These are phyloP conservation scores for Mrakiaceae sp. DNA, from an alignment of 1,284 basidiomycete genomes.

Conservation along the genomic window DNA sequence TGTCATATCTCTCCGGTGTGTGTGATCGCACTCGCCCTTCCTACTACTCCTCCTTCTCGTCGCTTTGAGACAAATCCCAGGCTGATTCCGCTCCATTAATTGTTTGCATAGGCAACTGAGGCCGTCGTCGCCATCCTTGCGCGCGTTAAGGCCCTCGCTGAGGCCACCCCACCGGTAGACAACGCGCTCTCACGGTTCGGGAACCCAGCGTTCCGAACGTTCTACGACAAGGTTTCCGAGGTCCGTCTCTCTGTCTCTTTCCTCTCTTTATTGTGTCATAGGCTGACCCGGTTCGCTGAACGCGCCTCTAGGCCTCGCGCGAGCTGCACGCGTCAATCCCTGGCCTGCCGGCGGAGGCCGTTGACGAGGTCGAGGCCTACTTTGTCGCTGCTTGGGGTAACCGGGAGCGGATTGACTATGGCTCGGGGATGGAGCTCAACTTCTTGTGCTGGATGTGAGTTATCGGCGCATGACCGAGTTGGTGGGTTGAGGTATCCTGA, in stretches of 20 bases:
- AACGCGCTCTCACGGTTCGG: slow-evolving; percentile 90
- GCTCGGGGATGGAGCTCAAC: slow-evolving; percentile 97
- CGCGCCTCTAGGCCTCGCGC: slow-evolving; percentile 25
- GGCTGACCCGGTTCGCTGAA: slow-evolving; percentile 28
- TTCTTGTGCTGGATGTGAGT: slow-evolving; percentile 93
- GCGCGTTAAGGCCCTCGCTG: slow-evolving; percentile 53
- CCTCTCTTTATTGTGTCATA: neutral
- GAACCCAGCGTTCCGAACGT: slow-evolving; percentile 88
- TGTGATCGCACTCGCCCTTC: slow-evolving; percentile 15
- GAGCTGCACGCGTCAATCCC: slow-evolving; percentile 46
- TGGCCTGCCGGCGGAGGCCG: slow-evolving; percentile 46
- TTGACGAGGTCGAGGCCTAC: slow-evolving; percentile 63
- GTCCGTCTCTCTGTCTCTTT: slow-evolving; percentile 37
- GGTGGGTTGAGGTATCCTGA: slow-evolving; percentile 5
- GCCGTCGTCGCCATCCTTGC: slow-evolving; percentile 55
- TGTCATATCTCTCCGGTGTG: slow-evolving; percentile 50
- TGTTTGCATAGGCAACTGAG: slow-evolving; percentile 45
- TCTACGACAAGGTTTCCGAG: slow-evolving; percentile 70
- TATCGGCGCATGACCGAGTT: neutral
- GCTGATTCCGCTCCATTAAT: neutral
- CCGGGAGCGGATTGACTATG: slow-evolving; percentile 86
- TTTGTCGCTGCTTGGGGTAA: slow-evolving; percentile 87
- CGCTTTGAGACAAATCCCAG: neutral
- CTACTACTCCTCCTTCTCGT: neutral
- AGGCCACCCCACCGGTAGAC: slow-evolving; percentile 69